phyloP scores from a whole-genome alignment of 768 basidiomycete genomes.

The Chiua virens region DNA sequence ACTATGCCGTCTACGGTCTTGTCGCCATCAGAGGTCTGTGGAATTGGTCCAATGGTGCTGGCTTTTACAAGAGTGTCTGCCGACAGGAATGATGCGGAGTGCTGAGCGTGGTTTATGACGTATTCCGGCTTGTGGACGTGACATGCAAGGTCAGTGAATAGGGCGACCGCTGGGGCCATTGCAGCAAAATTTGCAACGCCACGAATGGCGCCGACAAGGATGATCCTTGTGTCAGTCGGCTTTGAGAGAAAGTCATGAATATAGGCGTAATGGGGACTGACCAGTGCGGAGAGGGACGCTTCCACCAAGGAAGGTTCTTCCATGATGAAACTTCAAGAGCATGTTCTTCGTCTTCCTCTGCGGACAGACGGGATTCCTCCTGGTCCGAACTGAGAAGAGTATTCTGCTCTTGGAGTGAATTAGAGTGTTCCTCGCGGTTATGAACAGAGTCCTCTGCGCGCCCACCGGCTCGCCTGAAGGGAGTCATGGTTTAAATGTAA shows the following conservation, averaged over 20 bases:
- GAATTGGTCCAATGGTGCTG: not conserved
- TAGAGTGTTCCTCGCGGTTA: conserved; percentile 36
- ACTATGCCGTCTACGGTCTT: not conserved
- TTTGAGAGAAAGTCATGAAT: not conserved
- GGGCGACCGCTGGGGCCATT: conserved; percentile 68
- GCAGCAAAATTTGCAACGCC: conserved; percentile 56
- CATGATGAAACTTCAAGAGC: conserved; percentile 26
- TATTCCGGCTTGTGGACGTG: conserved; percentile 59
- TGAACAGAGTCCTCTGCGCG: conserved; percentile 33
- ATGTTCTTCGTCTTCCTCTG: conserved; percentile 30
- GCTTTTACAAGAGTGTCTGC: not conserved
- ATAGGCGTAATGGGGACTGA: conserved; percentile 32
- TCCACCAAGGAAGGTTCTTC: conserved; percentile 66
- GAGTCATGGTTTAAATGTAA: conserved; percentile 20
- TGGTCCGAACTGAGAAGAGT: conserved; percentile 26
- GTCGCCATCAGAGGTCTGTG: not conserved
- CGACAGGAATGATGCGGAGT: not conserved
- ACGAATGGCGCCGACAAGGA: conserved; percentile 52
- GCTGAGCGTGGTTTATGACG: conserved; percentile 10
- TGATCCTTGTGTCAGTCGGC: conserved; percentile 48
- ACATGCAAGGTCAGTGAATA: conserved; percentile 75
- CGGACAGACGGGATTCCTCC: conserved; percentile 4
- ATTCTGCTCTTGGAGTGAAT: conserved; percentile 39
- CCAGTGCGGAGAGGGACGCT: conserved; percentile 72
- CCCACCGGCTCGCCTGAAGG: not conserved